phyloP scores from a whole-genome alignment of 2,329 filamentous ascomycete genomes.

The Emmonsiellopsis sp. region DNA sequence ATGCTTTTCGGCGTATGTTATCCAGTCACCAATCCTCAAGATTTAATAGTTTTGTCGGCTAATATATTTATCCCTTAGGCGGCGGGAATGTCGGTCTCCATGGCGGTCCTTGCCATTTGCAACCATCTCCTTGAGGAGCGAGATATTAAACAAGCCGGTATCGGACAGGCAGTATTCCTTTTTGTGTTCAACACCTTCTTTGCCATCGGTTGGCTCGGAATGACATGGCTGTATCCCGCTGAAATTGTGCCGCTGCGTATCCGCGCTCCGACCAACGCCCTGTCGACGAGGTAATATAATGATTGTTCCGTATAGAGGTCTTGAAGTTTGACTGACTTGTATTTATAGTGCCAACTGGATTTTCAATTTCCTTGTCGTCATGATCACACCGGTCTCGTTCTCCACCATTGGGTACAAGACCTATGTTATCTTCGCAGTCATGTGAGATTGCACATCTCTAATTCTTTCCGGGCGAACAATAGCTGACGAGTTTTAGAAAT shows the following conservation, averaged over 20 bases:
- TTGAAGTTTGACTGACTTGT: slow-evolving; percentile 30
- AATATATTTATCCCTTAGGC: slow-evolving; percentile 3
- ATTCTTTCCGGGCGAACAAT: neutral
- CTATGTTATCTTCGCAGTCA: slow-evolving; percentile 37
- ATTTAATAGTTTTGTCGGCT: neutral
- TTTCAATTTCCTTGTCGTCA: slow-evolving; percentile 30
- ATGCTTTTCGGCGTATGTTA: slow-evolving; percentile 23
- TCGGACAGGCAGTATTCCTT: slow-evolving; percentile 48
- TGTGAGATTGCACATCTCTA: slow-evolving; percentile 19
- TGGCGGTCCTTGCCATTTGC: slow-evolving; percentile 39
- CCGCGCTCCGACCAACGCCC: slow-evolving; percentile 32
- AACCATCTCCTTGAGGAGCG: slow-evolving; percentile 37
- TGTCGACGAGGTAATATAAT: slow-evolving; percentile 41
- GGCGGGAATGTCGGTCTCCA: slow-evolving; percentile 20
- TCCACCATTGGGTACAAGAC: slow-evolving; percentile 39
- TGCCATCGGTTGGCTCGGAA: slow-evolving; percentile 50
- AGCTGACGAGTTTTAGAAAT: slow-evolving; percentile 2
- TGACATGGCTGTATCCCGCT: slow-evolving; percentile 53
- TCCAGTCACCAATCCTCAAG: neutral
- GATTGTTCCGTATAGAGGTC: neutral
- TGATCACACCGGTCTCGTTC: slow-evolving; percentile 31
- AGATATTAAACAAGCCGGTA: slow-evolving; percentile 38
- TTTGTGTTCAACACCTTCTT: slow-evolving; percentile 55
- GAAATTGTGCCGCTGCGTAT: slow-evolving; percentile 47
- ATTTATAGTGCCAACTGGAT: slow-evolving; percentile 24